Percentiles rank a stretch among this genome's conserved stretches.
Evolutionary conservation across 495 filamentous ascomycete genomes (phyloP).

Genomic region (Aspergillus olivimuriae): DNA sequence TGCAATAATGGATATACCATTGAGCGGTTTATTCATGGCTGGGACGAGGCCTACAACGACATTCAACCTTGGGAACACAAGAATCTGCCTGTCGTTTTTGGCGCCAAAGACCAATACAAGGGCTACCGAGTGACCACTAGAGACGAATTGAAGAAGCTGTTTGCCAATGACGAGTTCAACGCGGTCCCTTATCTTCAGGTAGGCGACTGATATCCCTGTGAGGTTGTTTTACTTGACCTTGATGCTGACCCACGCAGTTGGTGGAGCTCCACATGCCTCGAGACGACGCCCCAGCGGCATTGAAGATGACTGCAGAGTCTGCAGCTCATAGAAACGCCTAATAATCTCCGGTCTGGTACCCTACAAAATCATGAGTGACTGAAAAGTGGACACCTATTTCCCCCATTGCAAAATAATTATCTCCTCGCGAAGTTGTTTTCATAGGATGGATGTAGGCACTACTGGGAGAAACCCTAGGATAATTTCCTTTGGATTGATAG

Average conservation of each 20-base stretch:
- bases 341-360: background rate
- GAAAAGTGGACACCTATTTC: no score
- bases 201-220: conserved; percentile 7
- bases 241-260: conserved; percentile 45
- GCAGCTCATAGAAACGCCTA: conserved; percentile 61
- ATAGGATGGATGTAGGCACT: no score
- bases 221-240: background rate
- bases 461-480: no score
- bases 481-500: no score
- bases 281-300: conserved; percentile 65
- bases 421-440: no score
- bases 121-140: conserved; percentile 67
- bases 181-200: conserved; percentile 39
- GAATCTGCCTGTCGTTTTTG: conserved; percentile 62
- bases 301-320: conserved; percentile 58
- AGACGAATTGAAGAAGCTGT: conserved; percentile 60
- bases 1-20: conserved; percentile 55
- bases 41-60: conserved; percentile 76
- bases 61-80: conserved; percentile 67
- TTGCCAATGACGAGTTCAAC: conserved; percentile 60
- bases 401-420: no score
- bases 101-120: conserved; percentile 52
- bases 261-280: conserved; percentile 84
- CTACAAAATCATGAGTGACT: no score
- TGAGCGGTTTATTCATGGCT: conserved; percentile 51